Evolutionary conservation across 495 filamentous ascomycete species (phyloP), one percentile per base, ranked within the genome.

Genomic region (Endocarpon pusillum): DNA sequence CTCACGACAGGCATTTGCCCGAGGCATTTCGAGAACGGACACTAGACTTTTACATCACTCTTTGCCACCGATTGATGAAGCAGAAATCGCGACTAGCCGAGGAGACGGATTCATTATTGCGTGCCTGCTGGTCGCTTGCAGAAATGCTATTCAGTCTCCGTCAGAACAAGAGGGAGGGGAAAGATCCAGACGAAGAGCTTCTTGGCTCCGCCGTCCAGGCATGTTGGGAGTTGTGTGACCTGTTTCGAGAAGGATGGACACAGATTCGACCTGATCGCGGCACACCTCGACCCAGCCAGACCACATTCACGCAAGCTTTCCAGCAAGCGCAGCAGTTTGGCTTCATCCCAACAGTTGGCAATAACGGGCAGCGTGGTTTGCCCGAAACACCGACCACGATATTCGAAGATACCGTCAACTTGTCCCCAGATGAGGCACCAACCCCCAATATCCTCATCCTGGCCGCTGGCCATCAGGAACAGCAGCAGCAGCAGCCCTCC

Each of bases 101-200:
- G 39, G 80, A 85, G 42, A 86, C 81, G 2, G 83, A 91, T 44
- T 71, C 78, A 16, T 64, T 92, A 3, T 65, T 94, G 1, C 74
- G 78, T 30, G 80, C 84, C 4, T 94, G 85, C 47, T 94, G 85
- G 85, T 71, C 77, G 8, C 54, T 94, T 16, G 84, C 85, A 2
- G 85, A 94, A 50, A 92, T 92, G 81, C 67, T 94, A 1, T 92
- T 92, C 54, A 91, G 78, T 51, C 65, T 94, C 14, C 78, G 85
- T 3, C 84, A 94, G 45, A 87, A 73, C 51, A 78, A 69, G 40
- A 59, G 72, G 21, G 79, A 87, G 42, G 72, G 71, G 24, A 83
- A 75, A 44, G 51, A 57, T 0, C 59, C 80, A 0, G 81, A 91
- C 45, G 81, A 86, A 47, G 83, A 89, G 44, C 60, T 92, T 4